A percentile compares a stretch with the other conserved stretches of the same genome.
These are phyloP conservation scores for Cairneyella variabilis DNA, from an alignment of 495 filamentous ascomycete genomes.

Conservation along the genomic window DNA sequence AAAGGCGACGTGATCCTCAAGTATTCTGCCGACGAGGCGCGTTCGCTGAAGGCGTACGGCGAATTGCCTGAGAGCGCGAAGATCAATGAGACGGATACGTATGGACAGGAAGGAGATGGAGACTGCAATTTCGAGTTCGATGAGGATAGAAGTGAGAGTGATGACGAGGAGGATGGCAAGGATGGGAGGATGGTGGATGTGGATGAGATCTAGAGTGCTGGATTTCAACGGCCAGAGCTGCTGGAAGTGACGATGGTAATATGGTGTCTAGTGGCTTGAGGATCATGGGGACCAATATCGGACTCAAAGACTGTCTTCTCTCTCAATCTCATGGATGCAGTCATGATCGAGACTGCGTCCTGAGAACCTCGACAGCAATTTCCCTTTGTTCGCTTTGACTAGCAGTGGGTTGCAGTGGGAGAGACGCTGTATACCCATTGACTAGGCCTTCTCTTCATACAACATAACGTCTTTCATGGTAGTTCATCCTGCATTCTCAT, in stretches of 20 bases:
- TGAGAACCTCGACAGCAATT: constrained; percentile 31
- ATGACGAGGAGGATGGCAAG: constrained; percentile 57
- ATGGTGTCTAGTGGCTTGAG: not conserved
- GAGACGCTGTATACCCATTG: constrained; percentile 27
- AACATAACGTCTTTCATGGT: constrained; percentile 3
- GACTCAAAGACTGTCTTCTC: constrained; percentile 53
- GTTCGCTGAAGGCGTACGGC: constrained; percentile 90
- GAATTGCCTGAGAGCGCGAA: constrained; percentile 96
- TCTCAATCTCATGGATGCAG: constrained; percentile 45
- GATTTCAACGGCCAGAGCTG: not conserved
- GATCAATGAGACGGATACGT: constrained; percentile 99
- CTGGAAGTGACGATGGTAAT: not conserved
- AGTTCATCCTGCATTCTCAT: no score
- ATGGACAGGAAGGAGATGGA: constrained; percentile 65
- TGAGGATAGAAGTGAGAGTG: constrained; percentile 75
- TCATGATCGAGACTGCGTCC: constrained; percentile 14
- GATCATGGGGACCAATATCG: constrained; percentile 3
- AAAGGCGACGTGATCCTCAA: constrained; percentile 99
- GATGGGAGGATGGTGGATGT: constrained; percentile 64
- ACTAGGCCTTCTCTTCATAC: constrained; percentile 12
- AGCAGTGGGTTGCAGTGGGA: constrained; percentile 27
- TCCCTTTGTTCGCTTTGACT: constrained; percentile 17
- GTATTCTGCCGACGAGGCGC: constrained; percentile 95
- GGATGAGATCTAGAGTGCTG: constrained; percentile 60
- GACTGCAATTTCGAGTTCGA: constrained; percentile 84